Evolutionary conservation across 2,329 filamentous ascomycete genomes (phyloP).

Genomic region (Aspergillus sp.): DNA sequence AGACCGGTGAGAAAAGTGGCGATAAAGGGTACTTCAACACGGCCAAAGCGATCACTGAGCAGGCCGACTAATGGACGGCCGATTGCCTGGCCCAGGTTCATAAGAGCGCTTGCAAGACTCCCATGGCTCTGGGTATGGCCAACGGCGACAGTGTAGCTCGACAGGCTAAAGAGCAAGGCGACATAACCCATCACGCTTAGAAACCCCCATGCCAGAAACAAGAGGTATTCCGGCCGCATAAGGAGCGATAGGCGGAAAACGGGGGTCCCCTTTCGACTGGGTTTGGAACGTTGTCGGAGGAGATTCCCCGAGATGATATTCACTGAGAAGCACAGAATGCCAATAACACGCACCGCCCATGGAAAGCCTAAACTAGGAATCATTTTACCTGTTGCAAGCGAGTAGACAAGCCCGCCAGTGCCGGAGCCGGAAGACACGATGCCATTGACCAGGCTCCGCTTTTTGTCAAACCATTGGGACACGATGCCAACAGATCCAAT

Average conservation of each 20-base stretch:
- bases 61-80: constrained; percentile 54
- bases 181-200: constrained; percentile 59
- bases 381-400: constrained; percentile 50
- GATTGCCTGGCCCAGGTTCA: constrained; percentile 55
- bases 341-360: constrained; percentile 54
- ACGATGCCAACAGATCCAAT: constrained; percentile 49
- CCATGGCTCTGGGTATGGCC: constrained; percentile 54
- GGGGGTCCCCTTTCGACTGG: neutral
- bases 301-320: constrained; percentile 50
- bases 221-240: constrained; percentile 38
- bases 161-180: constrained; percentile 55
- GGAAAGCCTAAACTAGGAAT: constrained; percentile 48
- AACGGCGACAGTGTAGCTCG: constrained; percentile 53
- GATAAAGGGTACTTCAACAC: constrained; percentile 53
- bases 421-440: constrained; percentile 52
- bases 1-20: constrained; percentile 50
- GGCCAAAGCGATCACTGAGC: constrained; percentile 52
- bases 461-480: constrained; percentile 55
- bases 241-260: neutral
- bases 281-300: constrained; percentile 39
- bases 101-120: constrained; percentile 51
- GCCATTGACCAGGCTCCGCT: constrained; percentile 52
- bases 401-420: constrained; percentile 52
- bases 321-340: constrained; percentile 45
- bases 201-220: constrained; percentile 52